Evolutionary conservation across 768 basidiomycete species (phyloP).

Genomic region (Trametes sanguinea): DNA sequence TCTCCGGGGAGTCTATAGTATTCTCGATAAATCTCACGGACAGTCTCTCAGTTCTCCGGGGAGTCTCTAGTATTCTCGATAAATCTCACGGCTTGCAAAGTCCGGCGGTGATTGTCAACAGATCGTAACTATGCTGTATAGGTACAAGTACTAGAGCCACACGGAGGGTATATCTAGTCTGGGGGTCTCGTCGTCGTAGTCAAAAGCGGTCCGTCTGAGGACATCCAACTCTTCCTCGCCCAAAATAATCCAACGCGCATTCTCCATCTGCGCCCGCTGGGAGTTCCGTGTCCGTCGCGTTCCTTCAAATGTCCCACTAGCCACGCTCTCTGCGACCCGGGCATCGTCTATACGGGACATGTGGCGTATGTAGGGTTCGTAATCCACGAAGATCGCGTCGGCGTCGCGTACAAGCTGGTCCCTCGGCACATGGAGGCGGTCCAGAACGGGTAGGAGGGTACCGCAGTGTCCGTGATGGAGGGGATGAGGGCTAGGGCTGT

Average conservation of each 20-base stretch:
- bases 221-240: constrained; percentile 5
- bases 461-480: constrained; percentile 12
- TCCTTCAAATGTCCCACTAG: constrained; percentile 11
- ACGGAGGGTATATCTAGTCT: not conserved
- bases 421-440: constrained; percentile 16
- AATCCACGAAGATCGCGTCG: constrained; percentile 16
- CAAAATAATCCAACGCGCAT: constrained; percentile 1
- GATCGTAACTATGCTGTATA: too few relatives aligned
- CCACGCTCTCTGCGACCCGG: not conserved
- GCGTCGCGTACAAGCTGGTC: constrained; percentile 15
- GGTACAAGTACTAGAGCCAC: not conserved
- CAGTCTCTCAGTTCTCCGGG: too few relatives aligned
- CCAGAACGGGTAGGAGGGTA: constrained; percentile 4
- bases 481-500: not conserved
- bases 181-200: not conserved
- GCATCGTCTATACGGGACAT: constrained; percentile 24
- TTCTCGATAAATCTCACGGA: not conserved
- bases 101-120: too few relatives aligned
- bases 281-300: constrained; percentile 25
- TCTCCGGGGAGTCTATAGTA: too few relatives aligned
- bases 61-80: not conserved
- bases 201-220: constrained; percentile 13
- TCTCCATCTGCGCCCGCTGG: constrained; percentile 9
- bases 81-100: not conserved
- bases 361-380: constrained; percentile 23